A percentile compares a stretch with the other conserved stretches of the same genome.
Conservation (phyloP, 1,284 basidiomycete species). For the Athelia sp. region DNA sequence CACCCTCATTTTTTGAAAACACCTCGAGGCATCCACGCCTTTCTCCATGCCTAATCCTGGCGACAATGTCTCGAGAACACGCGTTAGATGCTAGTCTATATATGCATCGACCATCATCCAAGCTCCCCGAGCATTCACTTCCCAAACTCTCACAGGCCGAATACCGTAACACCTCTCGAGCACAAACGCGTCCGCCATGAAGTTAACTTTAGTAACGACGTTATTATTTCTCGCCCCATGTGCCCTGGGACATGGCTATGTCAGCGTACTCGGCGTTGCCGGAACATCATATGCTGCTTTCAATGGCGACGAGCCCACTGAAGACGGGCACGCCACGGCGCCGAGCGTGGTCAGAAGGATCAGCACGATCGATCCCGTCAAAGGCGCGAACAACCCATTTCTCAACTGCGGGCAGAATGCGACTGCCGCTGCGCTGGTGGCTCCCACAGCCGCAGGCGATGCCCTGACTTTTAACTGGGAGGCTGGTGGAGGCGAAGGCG, state of each 20-base stretch:
- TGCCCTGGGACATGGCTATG: constrained; percentile 56
- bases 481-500: constrained; percentile 24
- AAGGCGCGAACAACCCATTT: constrained; percentile 52
- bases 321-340: constrained; percentile 20
- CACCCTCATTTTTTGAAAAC: no score
- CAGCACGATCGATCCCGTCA: constrained; percentile 50
- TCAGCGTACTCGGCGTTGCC: constrained; percentile 48
- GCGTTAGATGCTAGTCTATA: no score
- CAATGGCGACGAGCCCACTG: constrained; percentile 47
- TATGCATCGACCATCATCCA: no score
- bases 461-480: constrained; percentile 54
- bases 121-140: no score
- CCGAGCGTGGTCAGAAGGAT: constrained; percentile 60
- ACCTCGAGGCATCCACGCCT: no score
- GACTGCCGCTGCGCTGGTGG: constrained; percentile 45
- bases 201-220: constrained; percentile 7
- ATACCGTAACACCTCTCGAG: no score
- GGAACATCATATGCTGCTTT: constrained; percentile 40
- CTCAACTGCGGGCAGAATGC: constrained; percentile 64
- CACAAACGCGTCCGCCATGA: no score
- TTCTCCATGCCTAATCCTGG: no score
- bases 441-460: constrained; percentile 61
- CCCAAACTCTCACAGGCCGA: no score
- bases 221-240: constrained; percentile 23
- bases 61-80: no score